Evolutionary conservation across 257 asterid genomes (phyloP).

Genomic region (Solanum acaule): DNA sequence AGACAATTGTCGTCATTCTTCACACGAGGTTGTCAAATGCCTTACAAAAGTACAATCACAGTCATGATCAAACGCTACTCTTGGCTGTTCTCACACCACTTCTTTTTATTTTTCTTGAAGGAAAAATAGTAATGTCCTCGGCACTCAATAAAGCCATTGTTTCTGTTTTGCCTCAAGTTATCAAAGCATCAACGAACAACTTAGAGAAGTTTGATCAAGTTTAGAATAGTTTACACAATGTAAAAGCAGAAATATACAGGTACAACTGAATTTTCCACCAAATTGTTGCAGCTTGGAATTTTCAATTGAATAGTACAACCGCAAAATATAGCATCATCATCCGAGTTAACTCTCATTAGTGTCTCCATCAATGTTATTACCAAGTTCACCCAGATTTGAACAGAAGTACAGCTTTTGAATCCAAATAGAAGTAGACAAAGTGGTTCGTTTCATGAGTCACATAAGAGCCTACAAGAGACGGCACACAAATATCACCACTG

Average conservation of each 20-base stretch:
- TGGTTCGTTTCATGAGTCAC: constrained; percentile 98
- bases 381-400: constrained; percentile 86
- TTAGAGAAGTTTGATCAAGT: not conserved
- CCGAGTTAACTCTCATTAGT: constrained; percentile 2
- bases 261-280: constrained; percentile 22
- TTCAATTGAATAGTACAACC: constrained; percentile 34
- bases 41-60: not conserved
- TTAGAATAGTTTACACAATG: not conserved
- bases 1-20: not conserved
- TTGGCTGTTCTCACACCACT: not conserved
- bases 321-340: constrained; percentile 16
- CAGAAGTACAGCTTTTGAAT: constrained; percentile 82
- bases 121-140: not conserved
- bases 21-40: not conserved
- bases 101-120: not conserved
- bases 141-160: not conserved
- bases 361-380: constrained; percentile 5
- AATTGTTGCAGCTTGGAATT: constrained; percentile 16
- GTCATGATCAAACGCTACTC: not conserved
- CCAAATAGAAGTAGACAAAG: constrained; percentile 98
- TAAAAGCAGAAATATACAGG: constrained; percentile 35
- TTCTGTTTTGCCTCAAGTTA: not conserved
- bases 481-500: not conserved
- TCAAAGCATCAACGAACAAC: not conserved
- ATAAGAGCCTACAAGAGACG: constrained; percentile 56